Conservation (phyloP, 352 stramenopile genomes). For the Peronospora farinosa region DNA sequence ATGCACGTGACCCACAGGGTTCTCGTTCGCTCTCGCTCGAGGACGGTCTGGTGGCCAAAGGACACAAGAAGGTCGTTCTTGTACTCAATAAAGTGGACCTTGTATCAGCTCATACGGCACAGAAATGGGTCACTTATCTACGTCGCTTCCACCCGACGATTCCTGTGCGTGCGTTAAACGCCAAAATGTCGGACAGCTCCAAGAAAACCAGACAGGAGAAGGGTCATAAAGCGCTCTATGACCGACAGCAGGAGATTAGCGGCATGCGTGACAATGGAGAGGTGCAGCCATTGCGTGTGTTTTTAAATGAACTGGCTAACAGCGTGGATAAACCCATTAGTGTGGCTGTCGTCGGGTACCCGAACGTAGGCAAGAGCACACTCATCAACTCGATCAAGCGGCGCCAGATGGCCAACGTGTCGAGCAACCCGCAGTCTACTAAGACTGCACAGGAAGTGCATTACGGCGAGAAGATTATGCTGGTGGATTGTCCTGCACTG, state of each 20-base stretch:
- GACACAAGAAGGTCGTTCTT: slow-evolving; percentile 94
- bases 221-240: slow-evolving; percentile 57
- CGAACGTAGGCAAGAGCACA: slow-evolving; percentile 93
- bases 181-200: slow-evolving; percentile 88
- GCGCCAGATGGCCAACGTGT: slow-evolving; percentile 41
- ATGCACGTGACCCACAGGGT: slow-evolving; percentile 96
- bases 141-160: slow-evolving; percentile 92
- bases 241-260: slow-evolving; percentile 57
- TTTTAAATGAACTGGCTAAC: slow-evolving; percentile 95
- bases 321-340: slow-evolving; percentile 64
- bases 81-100: slow-evolving; percentile 99
- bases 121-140: slow-evolving; percentile 93
- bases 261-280: slow-evolving; percentile 71
- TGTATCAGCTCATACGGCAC: slow-evolving; percentile 82
- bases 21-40: slow-evolving; percentile 91
- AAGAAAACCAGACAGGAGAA: slow-evolving; percentile 75
- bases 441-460: slow-evolving; percentile 89
- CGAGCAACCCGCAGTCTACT: slow-evolving; percentile 49
- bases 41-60: slow-evolving; percentile 90
- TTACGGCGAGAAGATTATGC: slow-evolving; percentile 93
- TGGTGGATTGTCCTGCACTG: slow-evolving; percentile 96
- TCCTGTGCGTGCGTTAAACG: slow-evolving; percentile 75
- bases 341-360: slow-evolving; percentile 98
- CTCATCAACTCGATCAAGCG: slow-evolving; percentile 95
- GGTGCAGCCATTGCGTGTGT: slow-evolving; percentile 87